Conservation (phyloP, 2,329 filamentous ascomycete genomes). For the Fusarium palustre region DNA sequence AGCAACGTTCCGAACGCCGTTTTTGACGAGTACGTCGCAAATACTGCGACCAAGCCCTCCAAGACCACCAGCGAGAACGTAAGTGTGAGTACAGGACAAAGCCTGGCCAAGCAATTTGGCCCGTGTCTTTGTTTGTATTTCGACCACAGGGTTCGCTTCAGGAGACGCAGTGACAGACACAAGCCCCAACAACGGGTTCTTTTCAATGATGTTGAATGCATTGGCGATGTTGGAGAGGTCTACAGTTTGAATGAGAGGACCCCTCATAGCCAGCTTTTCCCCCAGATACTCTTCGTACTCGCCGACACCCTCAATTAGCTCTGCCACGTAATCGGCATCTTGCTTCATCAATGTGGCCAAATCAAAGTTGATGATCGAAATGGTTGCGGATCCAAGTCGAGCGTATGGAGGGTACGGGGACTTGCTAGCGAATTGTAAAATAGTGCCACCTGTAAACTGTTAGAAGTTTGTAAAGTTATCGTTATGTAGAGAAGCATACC, state of each 20-base stretch:
- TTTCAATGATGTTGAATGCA: conserved; percentile 47
- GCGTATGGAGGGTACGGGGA: conserved; percentile 32
- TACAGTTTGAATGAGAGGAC: conserved; percentile 13
- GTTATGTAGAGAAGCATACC: conserved; percentile 48
- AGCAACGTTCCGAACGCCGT: conserved; percentile 64
- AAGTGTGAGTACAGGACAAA: conserved; percentile 58
- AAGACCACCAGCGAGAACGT: conserved; percentile 67
- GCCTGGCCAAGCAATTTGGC: conserved; percentile 47
- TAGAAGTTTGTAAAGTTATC: conserved; percentile 1
- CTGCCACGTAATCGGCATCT: conserved; percentile 49
- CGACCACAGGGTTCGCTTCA: conserved; percentile 30
- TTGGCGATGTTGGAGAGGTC: conserved; percentile 42
- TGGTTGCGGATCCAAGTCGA: conserved; percentile 25
- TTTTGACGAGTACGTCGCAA: conserved; percentile 60
- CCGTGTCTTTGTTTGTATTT: conserved; percentile 37
- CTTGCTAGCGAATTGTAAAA: conserved; percentile 50
- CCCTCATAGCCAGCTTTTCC: conserved; percentile 1
- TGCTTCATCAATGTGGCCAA: conserved; percentile 49
- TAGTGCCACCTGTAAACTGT: conserved; percentile 47
- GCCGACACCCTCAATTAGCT: conserved; percentile 44
- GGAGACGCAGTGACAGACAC: conserved; percentile 32
- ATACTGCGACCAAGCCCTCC: conserved; percentile 68
- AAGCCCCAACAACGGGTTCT: conserved; percentile 45
- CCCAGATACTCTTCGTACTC: conserved; percentile 7
- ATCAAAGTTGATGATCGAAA: conserved; percentile 52